Evolutionary conservation across 805 yeast species (phyloP).

Genomic region (Ogataea pini): DNA sequence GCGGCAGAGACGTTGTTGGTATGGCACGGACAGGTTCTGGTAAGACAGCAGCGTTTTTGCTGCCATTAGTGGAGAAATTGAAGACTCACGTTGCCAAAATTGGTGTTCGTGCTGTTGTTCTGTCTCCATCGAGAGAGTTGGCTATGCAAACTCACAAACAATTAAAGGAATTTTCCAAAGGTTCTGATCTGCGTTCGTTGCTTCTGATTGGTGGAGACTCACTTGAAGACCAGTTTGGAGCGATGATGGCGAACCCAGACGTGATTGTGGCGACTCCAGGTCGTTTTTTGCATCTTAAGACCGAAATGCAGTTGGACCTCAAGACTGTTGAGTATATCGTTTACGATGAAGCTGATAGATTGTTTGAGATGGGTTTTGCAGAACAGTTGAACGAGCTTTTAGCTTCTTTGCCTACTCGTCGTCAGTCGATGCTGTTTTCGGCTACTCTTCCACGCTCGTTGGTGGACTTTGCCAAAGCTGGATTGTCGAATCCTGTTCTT

Average conservation of each 20-base stretch:
- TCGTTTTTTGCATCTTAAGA: constrained; percentile 90
- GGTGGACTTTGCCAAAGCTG: constrained; percentile 97
- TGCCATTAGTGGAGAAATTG: constrained; percentile 86
- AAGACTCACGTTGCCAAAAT: constrained; percentile 82
- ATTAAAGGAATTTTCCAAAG: constrained; percentile 82
- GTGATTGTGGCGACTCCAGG: constrained; percentile 97
- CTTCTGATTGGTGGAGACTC: constrained; percentile 97
- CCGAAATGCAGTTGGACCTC: constrained; percentile 90
- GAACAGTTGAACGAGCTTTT: constrained; percentile 89
- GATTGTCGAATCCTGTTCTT: constrained; percentile 85
- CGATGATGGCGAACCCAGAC: constrained; percentile 94
- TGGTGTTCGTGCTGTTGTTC: constrained; percentile 84
- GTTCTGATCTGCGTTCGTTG: constrained; percentile 78
- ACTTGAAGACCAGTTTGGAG: constrained; percentile 91
- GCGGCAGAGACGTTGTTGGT: constrained; percentile 92
- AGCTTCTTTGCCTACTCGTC: constrained; percentile 73
- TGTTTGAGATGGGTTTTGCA: constrained; percentile 94
- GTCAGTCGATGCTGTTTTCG: constrained; percentile 89
- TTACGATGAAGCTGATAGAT: constrained; percentile 96
- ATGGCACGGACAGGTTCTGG: constrained; percentile 99
- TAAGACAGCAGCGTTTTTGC: constrained; percentile 93
- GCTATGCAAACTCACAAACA: constrained; percentile 91
- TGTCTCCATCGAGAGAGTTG: constrained; percentile 95
- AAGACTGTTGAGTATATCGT: constrained; percentile 84
- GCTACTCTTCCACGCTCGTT: constrained; percentile 92